Evolutionary conservation across 2,329 filamentous ascomycete species (phyloP).

Genomic region (Cladosporium halotolerans): DNA sequence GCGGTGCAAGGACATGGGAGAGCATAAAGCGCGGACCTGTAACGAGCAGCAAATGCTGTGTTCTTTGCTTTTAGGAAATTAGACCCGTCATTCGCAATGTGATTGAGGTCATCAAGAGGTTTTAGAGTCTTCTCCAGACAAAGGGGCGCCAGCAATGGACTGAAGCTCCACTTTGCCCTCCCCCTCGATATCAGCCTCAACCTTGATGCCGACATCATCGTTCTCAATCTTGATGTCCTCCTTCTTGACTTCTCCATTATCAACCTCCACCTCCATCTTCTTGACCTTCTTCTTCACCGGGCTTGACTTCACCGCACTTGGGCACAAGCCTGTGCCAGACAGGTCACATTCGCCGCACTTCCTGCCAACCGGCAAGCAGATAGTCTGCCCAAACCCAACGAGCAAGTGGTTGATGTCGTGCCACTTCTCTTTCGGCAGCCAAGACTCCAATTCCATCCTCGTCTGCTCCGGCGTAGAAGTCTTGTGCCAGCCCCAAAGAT

Average conservation of each 20-base stretch:
- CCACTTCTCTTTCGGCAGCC: conserved; percentile 81
- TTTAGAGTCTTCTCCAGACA: not conserved
- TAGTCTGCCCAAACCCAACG: conserved; percentile 80
- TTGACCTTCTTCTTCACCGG: conserved; percentile 47
- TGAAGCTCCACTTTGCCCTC: conserved; percentile 19
- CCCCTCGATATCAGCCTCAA: conserved; percentile 25
- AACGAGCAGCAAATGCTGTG: too few species aligned
- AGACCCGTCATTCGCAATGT: too few species aligned
- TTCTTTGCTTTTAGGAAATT: too few species aligned
- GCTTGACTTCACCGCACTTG: conserved; percentile 37
- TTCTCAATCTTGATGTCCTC: conserved; percentile 23
- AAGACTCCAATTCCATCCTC: conserved; percentile 64
- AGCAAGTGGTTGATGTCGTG: conserved; percentile 87
- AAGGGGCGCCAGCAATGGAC: conserved; percentile 1
- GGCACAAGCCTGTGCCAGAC: conserved; percentile 68
- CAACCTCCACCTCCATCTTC: conserved; percentile 28
- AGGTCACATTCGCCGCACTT: conserved; percentile 83
- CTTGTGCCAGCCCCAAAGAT: conserved; percentile 86
- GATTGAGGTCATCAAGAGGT: too few species aligned
- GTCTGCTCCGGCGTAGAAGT: conserved; percentile 80
- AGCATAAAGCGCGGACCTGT: too few species aligned
- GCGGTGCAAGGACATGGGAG: too few species aligned
- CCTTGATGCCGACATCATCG: conserved; percentile 23
- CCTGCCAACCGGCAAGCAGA: conserved; percentile 73
- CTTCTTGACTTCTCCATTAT: conserved; percentile 16